phyloP scores from a whole-genome alignment of 2,329 filamentous ascomycete species.

The Fusarium sp. region DNA sequence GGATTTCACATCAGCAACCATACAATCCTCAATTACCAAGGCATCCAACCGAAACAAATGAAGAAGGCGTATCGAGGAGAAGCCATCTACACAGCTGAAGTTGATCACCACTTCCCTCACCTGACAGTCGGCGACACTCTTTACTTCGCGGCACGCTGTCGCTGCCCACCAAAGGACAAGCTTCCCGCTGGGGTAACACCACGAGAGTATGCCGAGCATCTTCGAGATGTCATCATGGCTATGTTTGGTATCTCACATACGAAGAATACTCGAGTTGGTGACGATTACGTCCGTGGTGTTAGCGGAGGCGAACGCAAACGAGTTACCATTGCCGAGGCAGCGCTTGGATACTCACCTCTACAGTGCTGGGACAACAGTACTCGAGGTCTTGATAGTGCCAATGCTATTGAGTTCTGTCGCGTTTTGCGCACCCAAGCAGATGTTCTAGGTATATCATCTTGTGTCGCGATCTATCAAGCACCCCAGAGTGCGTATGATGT shows the following conservation, averaged over 20 bases:
- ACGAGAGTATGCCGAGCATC: slow-evolving; percentile 66
- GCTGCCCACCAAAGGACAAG: slow-evolving; percentile 64
- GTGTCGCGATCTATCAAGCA: slow-evolving; percentile 75
- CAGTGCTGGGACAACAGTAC: slow-evolving; percentile 81
- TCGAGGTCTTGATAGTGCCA: slow-evolving; percentile 73
- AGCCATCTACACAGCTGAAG: slow-evolving; percentile 85
- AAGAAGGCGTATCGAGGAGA: slow-evolving; percentile 80
- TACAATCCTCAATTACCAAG: slow-evolving; percentile 79
- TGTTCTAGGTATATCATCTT: slow-evolving; percentile 68
- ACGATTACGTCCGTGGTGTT: slow-evolving; percentile 73
- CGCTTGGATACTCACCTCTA: slow-evolving; percentile 56
- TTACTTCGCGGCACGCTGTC: slow-evolving; percentile 77
- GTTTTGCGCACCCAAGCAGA: slow-evolving; percentile 71
- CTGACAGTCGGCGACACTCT: slow-evolving; percentile 81
- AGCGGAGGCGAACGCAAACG: slow-evolving; percentile 65
- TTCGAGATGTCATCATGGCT: slow-evolving; percentile 77
- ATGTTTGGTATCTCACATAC: slow-evolving; percentile 78
- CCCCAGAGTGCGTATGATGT: slow-evolving; percentile 53
- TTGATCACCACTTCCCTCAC: slow-evolving; percentile 82
- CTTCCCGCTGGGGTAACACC: slow-evolving; percentile 68
- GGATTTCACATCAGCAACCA: slow-evolving; percentile 77
- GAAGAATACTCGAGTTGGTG: slow-evolving; percentile 75
- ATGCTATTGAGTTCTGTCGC: slow-evolving; percentile 74
- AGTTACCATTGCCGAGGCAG: slow-evolving; percentile 54
- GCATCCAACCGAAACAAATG: slow-evolving; percentile 77